Evolutionary conservation across 108 stramenopile genomes (phyloP).

Genomic region (Pseudonitzschia pungens): DNA sequence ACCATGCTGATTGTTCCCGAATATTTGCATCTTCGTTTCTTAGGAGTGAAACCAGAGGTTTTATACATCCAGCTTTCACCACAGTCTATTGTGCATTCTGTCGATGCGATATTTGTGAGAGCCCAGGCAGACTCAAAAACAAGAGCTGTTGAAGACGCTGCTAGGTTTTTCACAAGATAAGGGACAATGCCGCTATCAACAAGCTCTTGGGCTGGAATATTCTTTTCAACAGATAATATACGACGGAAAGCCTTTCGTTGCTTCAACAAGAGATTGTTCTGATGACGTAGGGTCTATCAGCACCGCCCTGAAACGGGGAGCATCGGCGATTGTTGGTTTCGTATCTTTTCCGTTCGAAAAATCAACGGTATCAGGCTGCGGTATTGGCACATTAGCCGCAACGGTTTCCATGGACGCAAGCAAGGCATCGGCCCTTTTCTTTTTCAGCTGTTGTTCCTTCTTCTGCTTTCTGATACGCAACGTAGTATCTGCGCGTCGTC

Average conservation of each 20-base stretch:
- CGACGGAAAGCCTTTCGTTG: constrained; percentile 73
- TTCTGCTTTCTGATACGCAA: constrained; percentile 74
- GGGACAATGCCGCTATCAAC: constrained; percentile 73
- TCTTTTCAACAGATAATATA: constrained; percentile 74
- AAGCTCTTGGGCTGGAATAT: constrained; percentile 85
- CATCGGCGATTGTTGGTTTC: constrained; percentile 45
- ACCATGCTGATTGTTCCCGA: constrained; percentile 95
- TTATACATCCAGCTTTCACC: constrained; percentile 74
- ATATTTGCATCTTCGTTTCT: constrained; percentile 65
- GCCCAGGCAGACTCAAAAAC: constrained; percentile 96
- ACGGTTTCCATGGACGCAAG: neutral
- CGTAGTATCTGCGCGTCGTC: constrained; percentile 74
- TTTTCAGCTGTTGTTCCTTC: constrained; percentile 67
- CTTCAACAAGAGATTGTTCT: constrained; percentile 44
- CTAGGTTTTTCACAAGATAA: constrained; percentile 64
- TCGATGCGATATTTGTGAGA: constrained; percentile 92
- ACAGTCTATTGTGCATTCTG: constrained; percentile 63
- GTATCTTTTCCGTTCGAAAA: constrained; percentile 2
- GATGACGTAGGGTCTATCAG: constrained; percentile 28
- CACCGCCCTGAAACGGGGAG: constrained; percentile 42
- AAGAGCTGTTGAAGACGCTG: constrained; percentile 39
- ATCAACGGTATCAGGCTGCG: neutral
- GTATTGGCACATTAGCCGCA: neutral
- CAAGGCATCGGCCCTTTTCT: constrained; percentile 47
- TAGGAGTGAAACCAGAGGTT: constrained; percentile 67